Evolutionary conservation across 73 alveolate species (phyloP).

Genomic region (Durusdinium trenchii): DNA sequence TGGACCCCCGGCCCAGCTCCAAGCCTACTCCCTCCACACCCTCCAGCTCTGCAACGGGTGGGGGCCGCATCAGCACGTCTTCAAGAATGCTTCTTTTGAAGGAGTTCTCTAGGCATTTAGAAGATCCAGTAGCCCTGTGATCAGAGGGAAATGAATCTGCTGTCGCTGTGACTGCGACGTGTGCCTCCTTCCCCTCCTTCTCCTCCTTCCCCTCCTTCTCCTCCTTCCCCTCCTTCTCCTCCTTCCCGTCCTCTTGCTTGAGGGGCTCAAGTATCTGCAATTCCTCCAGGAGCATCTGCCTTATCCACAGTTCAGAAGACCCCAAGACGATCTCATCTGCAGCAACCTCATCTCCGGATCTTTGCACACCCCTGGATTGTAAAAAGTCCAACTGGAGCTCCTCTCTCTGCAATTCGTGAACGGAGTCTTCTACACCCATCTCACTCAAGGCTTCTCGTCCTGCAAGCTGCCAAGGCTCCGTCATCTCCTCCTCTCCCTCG

Average conservation of each 20-base stretch:
- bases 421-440: not conserved
- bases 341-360: no score
- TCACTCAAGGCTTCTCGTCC: not conserved
- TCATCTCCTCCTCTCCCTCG: no score
- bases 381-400: no score
- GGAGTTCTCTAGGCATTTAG: no score
- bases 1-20: not conserved
- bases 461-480: no score
- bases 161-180: not conserved
- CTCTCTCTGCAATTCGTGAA: no score
- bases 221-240: no score
- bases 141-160: not conserved
- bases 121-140: no score
- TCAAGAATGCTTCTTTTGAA: no score
- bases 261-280: not conserved
- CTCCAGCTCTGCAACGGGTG: not conserved
- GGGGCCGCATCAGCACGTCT: no score
- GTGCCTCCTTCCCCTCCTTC: not conserved
- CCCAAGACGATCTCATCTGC: constrained; percentile 1
- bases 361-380: no score
- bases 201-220: not conserved
- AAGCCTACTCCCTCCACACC: not conserved
- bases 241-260: no score
- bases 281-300: constrained; percentile 29
- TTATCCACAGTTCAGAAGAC: not conserved